Conservation (phyloP, 352 stramenopile species). For the Saprolegnia diclina region DNA sequence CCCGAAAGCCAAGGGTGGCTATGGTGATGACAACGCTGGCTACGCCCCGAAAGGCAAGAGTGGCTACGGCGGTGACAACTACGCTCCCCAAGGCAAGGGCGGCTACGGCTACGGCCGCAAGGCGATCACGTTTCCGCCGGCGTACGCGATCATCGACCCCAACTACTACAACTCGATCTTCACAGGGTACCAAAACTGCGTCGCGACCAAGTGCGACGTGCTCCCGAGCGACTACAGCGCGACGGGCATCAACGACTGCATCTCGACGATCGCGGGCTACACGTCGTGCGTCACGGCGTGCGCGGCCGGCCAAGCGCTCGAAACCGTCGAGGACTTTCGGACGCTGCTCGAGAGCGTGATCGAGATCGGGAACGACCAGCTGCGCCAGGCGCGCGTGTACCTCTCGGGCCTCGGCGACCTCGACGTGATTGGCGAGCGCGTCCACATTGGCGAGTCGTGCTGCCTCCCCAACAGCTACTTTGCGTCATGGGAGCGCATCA, state of each 20-base stretch:
- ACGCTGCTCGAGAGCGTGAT: slow-evolving; percentile 20
- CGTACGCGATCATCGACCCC: slow-evolving; percentile 26
- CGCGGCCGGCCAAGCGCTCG: slow-evolving; percentile 14
- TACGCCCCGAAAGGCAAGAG: no score
- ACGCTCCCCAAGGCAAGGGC: not conserved
- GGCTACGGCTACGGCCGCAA: not conserved
- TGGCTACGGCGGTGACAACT: not conserved
- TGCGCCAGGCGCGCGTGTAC: slow-evolving; percentile 11
- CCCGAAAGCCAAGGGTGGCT: not conserved
- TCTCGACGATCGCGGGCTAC: slow-evolving; percentile 18
- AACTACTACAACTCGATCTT: slow-evolving; percentile 17
- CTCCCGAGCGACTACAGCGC: slow-evolving; percentile 13
- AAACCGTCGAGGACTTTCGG: slow-evolving; percentile 22
- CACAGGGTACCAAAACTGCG: slow-evolving; percentile 15
- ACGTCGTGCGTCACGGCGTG: slow-evolving; percentile 26
- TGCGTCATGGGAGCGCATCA: slow-evolving; percentile 22
- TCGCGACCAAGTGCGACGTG: slow-evolving; percentile 12
- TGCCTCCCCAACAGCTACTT: slow-evolving; percentile 24
- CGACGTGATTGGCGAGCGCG: slow-evolving; percentile 20
- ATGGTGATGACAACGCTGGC: not conserved
- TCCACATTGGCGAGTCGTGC: slow-evolving; percentile 27
- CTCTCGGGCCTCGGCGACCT: slow-evolving; percentile 19
- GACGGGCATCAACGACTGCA: slow-evolving; percentile 4
- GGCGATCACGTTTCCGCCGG: slow-evolving; percentile 12
- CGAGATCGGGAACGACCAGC: slow-evolving; percentile 9